A percentile compares a stretch with the other conserved stretches of the same genome.
phyloP scores from a whole-genome alignment of 2,329 filamentous ascomycete species.

The Calonectria pseudoturangicola region DNA sequence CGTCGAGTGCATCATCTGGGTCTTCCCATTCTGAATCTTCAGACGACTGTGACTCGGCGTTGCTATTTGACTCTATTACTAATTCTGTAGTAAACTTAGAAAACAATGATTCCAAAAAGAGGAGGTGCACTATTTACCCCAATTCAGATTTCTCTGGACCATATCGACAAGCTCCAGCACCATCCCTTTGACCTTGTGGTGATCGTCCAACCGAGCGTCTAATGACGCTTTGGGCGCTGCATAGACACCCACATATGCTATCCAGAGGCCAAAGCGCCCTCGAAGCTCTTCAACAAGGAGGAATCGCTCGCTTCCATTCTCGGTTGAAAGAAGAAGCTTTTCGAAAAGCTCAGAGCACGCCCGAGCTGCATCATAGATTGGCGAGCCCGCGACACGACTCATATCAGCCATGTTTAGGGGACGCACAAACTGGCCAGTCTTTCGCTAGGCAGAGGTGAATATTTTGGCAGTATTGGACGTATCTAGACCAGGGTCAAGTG shows the following conservation, averaged over 20 bases:
- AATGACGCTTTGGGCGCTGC: slow-evolving; percentile 19
- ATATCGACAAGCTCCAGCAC: slow-evolving; percentile 15
- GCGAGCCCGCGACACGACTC: neutral
- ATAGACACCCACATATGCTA: slow-evolving; percentile 20
- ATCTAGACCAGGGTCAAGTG: neutral
- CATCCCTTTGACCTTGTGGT: slow-evolving; percentile 12
- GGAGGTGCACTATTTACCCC: neutral
- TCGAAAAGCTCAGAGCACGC: slow-evolving; percentile 1
- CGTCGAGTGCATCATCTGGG: neutral
- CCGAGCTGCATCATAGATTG: neutral
- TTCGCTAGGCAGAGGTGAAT: neutral
- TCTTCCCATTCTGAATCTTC: neutral
- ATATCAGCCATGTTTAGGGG: neutral
- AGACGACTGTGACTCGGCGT: neutral
- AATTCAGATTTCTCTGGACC: neutral
- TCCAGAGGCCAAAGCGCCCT: slow-evolving; percentile 11
- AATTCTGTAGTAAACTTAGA: neutral
- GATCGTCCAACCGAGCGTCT: slow-evolving; percentile 4
- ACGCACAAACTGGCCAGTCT: neutral
- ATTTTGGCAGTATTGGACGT: neutral
- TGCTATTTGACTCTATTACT: neutral
- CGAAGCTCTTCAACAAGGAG: slow-evolving; percentile 1
- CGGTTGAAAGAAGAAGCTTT: neutral
- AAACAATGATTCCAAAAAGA: neutral
- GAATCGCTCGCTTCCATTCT: neutral